These are phyloP conservation scores for Pleurotus pulmonarius DNA, from an alignment of 768 basidiomycete genomes.

Conservation along the genomic window DNA sequence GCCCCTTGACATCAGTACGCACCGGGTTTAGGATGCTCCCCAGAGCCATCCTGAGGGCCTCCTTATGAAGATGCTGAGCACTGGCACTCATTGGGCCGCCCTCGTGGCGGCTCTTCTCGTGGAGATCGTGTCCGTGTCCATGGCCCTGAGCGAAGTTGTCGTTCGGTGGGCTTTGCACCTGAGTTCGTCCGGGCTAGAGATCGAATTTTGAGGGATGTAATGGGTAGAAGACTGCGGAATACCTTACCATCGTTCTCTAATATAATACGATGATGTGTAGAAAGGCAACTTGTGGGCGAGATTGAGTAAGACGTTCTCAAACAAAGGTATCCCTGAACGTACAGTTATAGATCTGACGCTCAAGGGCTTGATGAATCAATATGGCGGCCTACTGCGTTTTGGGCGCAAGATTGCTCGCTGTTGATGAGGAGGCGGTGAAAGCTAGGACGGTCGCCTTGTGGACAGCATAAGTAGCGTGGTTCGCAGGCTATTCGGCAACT, in stretches of 20 bases:
- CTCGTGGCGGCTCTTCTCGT: conserved; percentile 5
- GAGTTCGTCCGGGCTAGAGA: conserved; percentile 21
- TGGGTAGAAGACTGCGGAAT: no score
- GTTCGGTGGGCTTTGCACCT: conserved; percentile 29
- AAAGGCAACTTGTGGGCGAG: no score
- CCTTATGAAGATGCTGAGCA: conserved; percentile 37
- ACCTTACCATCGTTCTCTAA: no score
- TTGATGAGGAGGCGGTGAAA: background rate
- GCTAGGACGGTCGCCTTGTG: conserved; percentile 1
- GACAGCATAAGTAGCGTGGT: background rate
- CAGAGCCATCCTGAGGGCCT: conserved; percentile 51
- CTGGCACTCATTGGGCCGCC: conserved; percentile 10
- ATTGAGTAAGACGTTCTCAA: no score
- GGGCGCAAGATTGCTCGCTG: background rate
- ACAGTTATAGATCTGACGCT: no score
- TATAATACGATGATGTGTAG: no score
- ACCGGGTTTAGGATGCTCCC: conserved; percentile 62
- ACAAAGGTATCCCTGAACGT: no score
- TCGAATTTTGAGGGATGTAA: no score
- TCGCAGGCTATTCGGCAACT: background rate
- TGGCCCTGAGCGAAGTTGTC: conserved; percentile 18
- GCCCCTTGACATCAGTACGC: conserved; percentile 19
- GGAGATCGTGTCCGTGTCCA: conserved; percentile 20
- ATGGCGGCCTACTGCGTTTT: background rate
- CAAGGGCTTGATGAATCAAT: background rate